A percentile compares a stretch with the other conserved stretches of the same genome.
phyloP scores from a whole-genome alignment of 2,329 filamentous ascomycete species.

The Calonectria pseudoturangicola region DNA sequence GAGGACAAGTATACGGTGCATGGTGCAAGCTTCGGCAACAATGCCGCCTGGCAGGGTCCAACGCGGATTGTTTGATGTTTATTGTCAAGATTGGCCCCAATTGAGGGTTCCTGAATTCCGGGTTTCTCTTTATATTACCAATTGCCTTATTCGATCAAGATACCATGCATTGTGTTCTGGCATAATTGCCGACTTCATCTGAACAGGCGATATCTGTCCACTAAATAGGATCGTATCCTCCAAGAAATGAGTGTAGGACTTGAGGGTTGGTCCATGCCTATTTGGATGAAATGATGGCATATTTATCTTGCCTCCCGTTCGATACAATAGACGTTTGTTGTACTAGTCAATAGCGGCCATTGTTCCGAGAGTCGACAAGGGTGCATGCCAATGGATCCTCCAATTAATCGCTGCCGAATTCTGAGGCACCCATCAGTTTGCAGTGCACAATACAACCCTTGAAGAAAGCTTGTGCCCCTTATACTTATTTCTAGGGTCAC shows the following conservation, averaged over 20 bases:
- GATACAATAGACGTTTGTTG: neutral
- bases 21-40: neutral
- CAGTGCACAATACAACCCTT: neutral
- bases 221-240: too few relatives aligned
- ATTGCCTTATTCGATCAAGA: neutral
- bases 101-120: neutral
- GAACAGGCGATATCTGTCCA: too few relatives aligned
- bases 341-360: neutral
- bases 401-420: constrained; percentile 6
- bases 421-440: constrained; percentile 11
- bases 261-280: neutral
- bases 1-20: neutral
- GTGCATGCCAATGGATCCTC: neutral
- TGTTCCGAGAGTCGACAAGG: neutral
- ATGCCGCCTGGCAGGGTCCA: neutral
- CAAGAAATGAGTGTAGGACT: neutral
- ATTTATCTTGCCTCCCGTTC: neutral
- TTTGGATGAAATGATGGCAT: neutral
- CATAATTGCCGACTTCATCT: too few relatives aligned
- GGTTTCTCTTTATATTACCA: neutral
- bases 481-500: too few relatives aligned
- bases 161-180: neutral
- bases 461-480: too few relatives aligned
- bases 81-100: neutral
- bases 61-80: neutral